A percentile compares a stretch with the other conserved stretches of the same genome.
Evolutionary conservation across 805 yeast species (phyloP).

Genomic region (Candida patagonica): DNA sequence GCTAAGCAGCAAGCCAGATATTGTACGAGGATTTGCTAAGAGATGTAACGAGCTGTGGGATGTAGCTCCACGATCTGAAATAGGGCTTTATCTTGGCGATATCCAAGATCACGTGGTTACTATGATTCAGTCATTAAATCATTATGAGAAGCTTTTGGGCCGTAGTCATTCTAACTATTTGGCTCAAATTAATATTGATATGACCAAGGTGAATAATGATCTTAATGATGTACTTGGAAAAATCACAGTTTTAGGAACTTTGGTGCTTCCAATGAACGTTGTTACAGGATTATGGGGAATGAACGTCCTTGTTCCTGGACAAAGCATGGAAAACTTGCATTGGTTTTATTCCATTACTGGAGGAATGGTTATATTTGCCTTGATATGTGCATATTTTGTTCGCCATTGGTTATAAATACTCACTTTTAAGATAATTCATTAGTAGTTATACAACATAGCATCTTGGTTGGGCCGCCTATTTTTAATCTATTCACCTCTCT

Average conservation of each 20-base stretch:
- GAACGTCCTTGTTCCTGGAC: conserved; percentile 97
- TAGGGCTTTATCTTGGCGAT: conserved; percentile 91
- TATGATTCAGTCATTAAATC: conserved; percentile 91
- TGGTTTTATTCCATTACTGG: conserved; percentile 49
- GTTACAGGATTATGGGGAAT: conserved; percentile 98
- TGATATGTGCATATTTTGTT: conserved; percentile 18
- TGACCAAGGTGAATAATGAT: conserved; percentile 94
- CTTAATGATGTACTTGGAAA: conserved; percentile 94
- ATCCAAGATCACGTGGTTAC: conserved; percentile 97
- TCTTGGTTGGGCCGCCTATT: no score
- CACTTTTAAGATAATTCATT: no score
- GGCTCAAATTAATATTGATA: conserved; percentile 94
- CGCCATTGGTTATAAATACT: no score
- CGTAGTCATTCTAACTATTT: conserved; percentile 93
- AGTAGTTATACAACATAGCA: no score
- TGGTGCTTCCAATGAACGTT: conserved; percentile 89
- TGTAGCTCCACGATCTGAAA: conserved; percentile 71
- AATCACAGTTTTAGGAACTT: conserved; percentile 87
- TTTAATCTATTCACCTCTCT: conserved; percentile 12
- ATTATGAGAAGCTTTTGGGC: conserved; percentile 87
- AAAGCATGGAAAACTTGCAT: conserved; percentile 39
- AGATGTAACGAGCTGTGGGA: conserved; percentile 81
- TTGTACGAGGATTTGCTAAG: conserved; percentile 91
- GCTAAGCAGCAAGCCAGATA: conserved; percentile 91
- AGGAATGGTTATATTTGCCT: conserved; percentile 24